A percentile compares a stretch with the other conserved stretches of the same genome.
Conservation (phyloP, 192 early-diverging fungal genomes). For the Linnemannia exigua region DNA sequence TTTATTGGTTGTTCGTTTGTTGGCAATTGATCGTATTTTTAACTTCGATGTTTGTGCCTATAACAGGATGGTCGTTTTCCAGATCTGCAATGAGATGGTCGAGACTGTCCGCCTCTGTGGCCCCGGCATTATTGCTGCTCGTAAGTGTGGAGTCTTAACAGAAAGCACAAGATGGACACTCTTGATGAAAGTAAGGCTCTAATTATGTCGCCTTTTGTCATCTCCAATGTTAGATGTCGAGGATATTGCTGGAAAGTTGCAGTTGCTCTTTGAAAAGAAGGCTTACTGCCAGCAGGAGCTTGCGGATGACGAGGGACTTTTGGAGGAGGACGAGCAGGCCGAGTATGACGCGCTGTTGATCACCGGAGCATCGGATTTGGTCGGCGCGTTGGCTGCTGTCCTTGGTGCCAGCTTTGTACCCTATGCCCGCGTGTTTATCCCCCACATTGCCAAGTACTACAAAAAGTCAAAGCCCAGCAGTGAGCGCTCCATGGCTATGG, state of each 20-base stretch:
- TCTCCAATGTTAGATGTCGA: slow-evolving; percentile 27
- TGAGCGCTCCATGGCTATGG: slow-evolving; percentile 93
- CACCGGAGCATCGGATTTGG: slow-evolving; percentile 83
- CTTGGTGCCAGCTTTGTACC: slow-evolving; percentile 82
- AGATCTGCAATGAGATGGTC: slow-evolving; percentile 81
- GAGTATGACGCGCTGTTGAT: slow-evolving; percentile 89
- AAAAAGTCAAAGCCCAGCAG: slow-evolving; percentile 69
- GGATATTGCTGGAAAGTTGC: slow-evolving; percentile 49
- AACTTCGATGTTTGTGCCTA: neutral
- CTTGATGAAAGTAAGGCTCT: neutral
- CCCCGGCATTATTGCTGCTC: slow-evolving; percentile 73
- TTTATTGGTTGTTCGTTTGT: neutral
- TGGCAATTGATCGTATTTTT: neutral
- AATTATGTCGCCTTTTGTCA: neutral
- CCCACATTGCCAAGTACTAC: slow-evolving; percentile 85
- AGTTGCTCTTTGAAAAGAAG: slow-evolving; percentile 80
- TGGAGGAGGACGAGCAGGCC: slow-evolving; percentile 88
- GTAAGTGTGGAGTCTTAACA: slow-evolving; percentile 30
- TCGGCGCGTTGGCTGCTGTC: slow-evolving; percentile 80
- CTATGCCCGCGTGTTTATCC: slow-evolving; percentile 85
- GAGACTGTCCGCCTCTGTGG: slow-evolving; percentile 81
- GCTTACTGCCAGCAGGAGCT: slow-evolving; percentile 80
- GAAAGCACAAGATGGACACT: neutral
- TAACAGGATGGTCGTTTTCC: slow-evolving; percentile 79
- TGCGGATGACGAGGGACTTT: slow-evolving; percentile 71